Base-by-base conservation (phyloP, 2,329 filamentous ascomycete genomes). In the Colletotrichum filicis region DNA sequence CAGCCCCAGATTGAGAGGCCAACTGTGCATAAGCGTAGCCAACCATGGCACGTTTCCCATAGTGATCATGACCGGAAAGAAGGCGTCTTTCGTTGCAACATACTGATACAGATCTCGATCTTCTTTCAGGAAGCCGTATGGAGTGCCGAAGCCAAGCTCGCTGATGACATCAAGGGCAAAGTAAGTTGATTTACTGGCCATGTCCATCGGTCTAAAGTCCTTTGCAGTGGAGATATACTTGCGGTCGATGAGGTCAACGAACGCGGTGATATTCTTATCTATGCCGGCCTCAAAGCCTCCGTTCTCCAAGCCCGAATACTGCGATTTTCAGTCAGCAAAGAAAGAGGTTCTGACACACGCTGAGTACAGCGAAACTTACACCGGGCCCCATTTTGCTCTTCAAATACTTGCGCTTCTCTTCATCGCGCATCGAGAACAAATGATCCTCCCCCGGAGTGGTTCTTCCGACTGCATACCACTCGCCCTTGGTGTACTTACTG, bases 361-460 rank as follows among this genome's bases (percentile, higher is more conserved):
- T 12, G 11, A 8, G 37, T 6, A 30, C 12, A 53, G 61, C 4
- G 3, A 11, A 5, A 75, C 79, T 75, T 77, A 80, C 78, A 35
- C 86, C 88, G 1, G 85, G 79, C 7, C 85, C 83, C 82, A 90
- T 85, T 75, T 88, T 87, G 61, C 82, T 81, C n/a, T 83, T 81
- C 63, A 86, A 75, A 61, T 77, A 72, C 7, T 77, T 81, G 72
- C 89, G 88, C 46, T 79, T 79, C 35, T 82, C 82, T 57, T 81
- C 80, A 46, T 81, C 79, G 30, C 77, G 76, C 74, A 77, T 76
- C 3, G 78, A 79, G 56, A 81, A 79, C 0, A 81, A 63, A 55
- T 80, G 80, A 59, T 81, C 80, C 55, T 78, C 76, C 16, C 76
- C 76, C 78, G 35, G 80, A 63, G 49, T 83, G 68, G 59, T 79